These are phyloP conservation scores for Trichoderma arundinaceum DNA, from an alignment of 2,329 filamentous ascomycete species.

Conservation along the genomic window DNA sequence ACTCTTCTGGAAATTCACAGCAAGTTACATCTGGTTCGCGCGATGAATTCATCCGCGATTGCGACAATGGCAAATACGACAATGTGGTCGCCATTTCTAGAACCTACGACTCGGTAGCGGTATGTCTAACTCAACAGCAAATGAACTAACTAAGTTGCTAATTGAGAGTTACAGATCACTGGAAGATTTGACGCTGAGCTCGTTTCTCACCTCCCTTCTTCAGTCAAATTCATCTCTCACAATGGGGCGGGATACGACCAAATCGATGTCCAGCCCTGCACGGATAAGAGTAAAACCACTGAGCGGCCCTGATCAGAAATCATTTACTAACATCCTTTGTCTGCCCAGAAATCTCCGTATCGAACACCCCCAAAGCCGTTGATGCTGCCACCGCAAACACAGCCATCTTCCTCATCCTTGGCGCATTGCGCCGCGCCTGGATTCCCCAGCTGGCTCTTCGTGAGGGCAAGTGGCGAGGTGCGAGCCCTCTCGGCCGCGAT, in stretches of 20 bases:
- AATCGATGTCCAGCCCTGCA: too few species aligned
- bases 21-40: too few species aligned
- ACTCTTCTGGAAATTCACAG: too few species aligned
- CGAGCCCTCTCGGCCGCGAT: constrained; percentile 46
- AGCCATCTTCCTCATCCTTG: constrained; percentile 46
- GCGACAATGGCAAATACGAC: constrained; percentile 13
- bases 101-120: constrained; percentile 10
- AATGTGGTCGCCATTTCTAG: constrained; percentile 6
- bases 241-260: too few species aligned
- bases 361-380: constrained; percentile 59
- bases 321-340: too few species aligned
- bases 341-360: constrained; percentile 42
- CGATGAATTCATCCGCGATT: neutral
- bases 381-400: constrained; percentile 59
- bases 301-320: too few species aligned
- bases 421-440: constrained; percentile 52
- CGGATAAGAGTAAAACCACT: too few species aligned
- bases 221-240: too few species aligned
- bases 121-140: neutral
- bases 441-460: constrained; percentile 46
- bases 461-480: constrained; percentile 47
- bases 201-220: too few species aligned
- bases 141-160: too few species aligned
- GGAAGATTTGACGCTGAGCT: too few species aligned
- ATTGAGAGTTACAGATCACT: too few species aligned